Conservation (phyloP, 2,329 filamentous ascomycete species). For the Colletotrichum lentis region DNA sequence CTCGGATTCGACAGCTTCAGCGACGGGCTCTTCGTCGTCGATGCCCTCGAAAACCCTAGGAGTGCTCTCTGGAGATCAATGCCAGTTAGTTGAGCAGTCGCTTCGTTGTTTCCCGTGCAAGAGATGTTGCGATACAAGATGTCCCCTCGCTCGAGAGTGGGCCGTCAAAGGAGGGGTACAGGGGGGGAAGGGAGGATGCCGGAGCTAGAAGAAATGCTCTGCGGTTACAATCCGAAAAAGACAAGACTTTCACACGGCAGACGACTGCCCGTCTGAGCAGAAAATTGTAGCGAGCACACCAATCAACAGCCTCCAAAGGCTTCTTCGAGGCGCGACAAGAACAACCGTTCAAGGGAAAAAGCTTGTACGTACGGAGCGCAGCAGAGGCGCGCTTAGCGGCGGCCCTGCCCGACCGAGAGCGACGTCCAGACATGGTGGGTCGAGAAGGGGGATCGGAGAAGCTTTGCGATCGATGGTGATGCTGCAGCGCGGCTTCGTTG, state of each 20-base stretch:
- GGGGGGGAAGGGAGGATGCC: not conserved
- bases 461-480: not conserved
- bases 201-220: not conserved
- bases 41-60: slow-evolving; percentile 51
- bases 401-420: slow-evolving; percentile 58
- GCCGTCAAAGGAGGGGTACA: slow-evolving; percentile 13
- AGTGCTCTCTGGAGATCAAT: slow-evolving; percentile 50
- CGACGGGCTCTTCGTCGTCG: slow-evolving; percentile 53
- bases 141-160: not conserved
- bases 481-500: not conserved
- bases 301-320: not conserved
- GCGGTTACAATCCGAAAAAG: slow-evolving; percentile 1
- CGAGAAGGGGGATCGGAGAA: not conserved
- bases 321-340: not conserved
- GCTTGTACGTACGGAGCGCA: slow-evolving; percentile 56
- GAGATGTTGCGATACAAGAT: not conserved
- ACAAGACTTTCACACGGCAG: slow-evolving; percentile 7
- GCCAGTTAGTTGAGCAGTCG: not conserved
- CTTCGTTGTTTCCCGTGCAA: too few relatives aligned
- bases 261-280: slow-evolving; percentile 41
- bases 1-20: slow-evolving; percentile 45
- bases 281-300: not conserved
- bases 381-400: slow-evolving; percentile 63
- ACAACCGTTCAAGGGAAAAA: slow-evolving; percentile 9
- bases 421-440: slow-evolving; percentile 30